phyloP scores from a whole-genome alignment of 148 eudicot species.

The Drosera capensis region DNA sequence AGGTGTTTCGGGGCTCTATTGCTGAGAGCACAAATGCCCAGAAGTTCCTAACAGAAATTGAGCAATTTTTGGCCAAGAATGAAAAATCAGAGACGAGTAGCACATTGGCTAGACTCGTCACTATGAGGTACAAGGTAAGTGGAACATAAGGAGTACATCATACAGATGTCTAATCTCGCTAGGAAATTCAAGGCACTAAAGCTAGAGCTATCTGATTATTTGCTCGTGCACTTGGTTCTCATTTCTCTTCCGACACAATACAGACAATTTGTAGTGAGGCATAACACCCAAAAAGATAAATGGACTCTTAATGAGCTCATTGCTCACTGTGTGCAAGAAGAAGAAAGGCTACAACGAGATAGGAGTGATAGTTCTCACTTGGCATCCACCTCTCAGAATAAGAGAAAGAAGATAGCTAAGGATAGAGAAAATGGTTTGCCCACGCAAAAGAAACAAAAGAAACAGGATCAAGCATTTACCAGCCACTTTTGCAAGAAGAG shows the following conservation, averaged over 20 bases:
- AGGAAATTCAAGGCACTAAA: not conserved
- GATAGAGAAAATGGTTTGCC: not conserved
- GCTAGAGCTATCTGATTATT: not conserved
- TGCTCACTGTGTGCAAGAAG: conserved; percentile 33
- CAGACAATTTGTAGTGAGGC: not conserved
- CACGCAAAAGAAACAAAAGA: not conserved
- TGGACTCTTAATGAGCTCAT: conserved; percentile 5
- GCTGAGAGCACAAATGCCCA: not conserved
- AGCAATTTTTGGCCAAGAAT: not conserved
- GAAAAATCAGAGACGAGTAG: no score
- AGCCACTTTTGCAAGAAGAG: not conserved
- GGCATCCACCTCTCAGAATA: not conserved
- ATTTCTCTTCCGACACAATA: not conserved
- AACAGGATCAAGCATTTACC: not conserved
- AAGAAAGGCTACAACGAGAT: conserved; percentile 21
- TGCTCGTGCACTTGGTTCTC: not conserved
- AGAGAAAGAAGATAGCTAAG: not conserved
- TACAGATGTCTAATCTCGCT: not conserved
- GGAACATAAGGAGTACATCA: not conserved
- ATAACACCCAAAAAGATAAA: not conserved
- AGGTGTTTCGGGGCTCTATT: not conserved
- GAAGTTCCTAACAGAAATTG: not conserved
- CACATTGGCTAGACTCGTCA: not conserved
- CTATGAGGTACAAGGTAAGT: not conserved
- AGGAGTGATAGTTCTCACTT: not conserved